These are phyloP conservation scores for Agapanthus africanus DNA, from an alignment of 106 monocot genomes.

Conservation along the genomic window DNA sequence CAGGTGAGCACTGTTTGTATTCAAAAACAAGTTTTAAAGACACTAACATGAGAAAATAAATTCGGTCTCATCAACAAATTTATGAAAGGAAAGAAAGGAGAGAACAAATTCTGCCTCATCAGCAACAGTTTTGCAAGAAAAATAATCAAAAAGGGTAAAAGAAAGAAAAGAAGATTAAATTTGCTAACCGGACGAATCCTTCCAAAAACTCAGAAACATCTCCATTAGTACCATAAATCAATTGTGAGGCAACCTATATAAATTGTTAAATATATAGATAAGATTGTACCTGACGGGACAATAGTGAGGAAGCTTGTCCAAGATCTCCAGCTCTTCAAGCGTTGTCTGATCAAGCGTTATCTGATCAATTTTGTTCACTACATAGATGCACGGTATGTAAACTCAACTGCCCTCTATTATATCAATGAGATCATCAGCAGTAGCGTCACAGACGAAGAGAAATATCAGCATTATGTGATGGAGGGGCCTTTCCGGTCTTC, in stretches of 20 bases:
- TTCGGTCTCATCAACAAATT: background rate
- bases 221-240: too few species aligned
- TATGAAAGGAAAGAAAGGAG: background rate
- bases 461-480: conserved; percentile 91
- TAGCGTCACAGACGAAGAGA: conserved; percentile 91
- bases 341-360: conserved; percentile 97
- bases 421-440: conserved; percentile 95
- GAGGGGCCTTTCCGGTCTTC: too few species aligned
- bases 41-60: too few species aligned
- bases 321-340: conserved; percentile 92
- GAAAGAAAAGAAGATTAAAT: background rate
- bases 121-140: background rate
- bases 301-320: conserved; percentile 97
- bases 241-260: too few species aligned
- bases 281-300: conserved; percentile 75
- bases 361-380: conserved; percentile 95
- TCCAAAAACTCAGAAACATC: too few species aligned
- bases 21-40: background rate
- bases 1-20: conserved; percentile 67
- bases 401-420: conserved; percentile 92
- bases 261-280: background rate
- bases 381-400: conserved; percentile 96
- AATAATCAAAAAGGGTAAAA: background rate
- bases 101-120: background rate
- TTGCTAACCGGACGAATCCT: too few species aligned